These are phyloP conservation scores for Daphne laureola DNA, from an alignment of 441 rosid species.

Conservation along the genomic window DNA sequence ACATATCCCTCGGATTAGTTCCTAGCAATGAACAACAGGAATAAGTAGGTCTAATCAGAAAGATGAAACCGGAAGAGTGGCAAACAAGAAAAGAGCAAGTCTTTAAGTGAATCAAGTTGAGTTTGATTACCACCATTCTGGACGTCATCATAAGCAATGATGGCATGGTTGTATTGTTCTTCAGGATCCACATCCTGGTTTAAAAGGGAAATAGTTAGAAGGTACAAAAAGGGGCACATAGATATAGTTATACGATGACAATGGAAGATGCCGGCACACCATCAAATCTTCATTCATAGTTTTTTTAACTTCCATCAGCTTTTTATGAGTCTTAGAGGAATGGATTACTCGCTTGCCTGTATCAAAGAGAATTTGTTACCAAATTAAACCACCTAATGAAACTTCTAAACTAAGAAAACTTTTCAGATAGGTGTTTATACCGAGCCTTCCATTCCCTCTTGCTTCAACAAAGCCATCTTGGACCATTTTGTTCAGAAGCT, in stretches of 20 bases:
- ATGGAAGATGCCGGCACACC: constrained; percentile 27
- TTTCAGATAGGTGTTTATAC: constrained; percentile 26
- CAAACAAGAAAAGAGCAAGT: neutral
- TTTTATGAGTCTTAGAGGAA: constrained; percentile 53
- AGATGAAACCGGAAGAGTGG: neutral
- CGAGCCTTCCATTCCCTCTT: constrained; percentile 72
- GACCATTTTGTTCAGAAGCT: constrained; percentile 65
- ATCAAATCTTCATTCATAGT: constrained; percentile 38
- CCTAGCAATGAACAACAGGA: constrained; percentile 24
- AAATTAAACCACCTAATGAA: constrained; percentile 6
- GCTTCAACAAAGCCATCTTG: constrained; percentile 73
- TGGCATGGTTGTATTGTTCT: constrained; percentile 25
- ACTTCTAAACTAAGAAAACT: constrained; percentile 9
- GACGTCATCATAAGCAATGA: constrained; percentile 13
- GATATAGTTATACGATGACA: constrained; percentile 3
- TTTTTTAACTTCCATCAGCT: constrained; percentile 68
- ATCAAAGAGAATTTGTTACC: constrained; percentile 7
- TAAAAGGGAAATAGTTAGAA: constrained; percentile 4
- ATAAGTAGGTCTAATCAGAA: neutral
- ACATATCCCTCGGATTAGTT: constrained; percentile 36
- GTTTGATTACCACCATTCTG: constrained; percentile 23
- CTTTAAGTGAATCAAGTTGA: neutral
- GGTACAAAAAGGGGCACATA: neutral
- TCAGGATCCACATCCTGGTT: constrained; percentile 46
- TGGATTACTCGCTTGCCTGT: constrained; percentile 84